Evolutionary conservation across 176 grass and related monocot genomes (phyloP).

Genomic region (Elymus sibiricus): DNA sequence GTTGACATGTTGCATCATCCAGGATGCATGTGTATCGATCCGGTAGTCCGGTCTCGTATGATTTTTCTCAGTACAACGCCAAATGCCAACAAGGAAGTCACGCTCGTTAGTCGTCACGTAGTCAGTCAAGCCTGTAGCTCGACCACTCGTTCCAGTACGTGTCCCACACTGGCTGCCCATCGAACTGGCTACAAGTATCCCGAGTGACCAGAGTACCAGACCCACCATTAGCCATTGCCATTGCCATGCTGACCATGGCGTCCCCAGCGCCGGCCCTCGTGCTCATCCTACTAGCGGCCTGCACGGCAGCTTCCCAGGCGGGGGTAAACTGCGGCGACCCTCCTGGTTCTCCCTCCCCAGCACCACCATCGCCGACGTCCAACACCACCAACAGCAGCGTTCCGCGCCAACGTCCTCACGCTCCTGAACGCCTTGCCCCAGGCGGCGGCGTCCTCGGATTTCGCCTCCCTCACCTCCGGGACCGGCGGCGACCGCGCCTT

Average conservation of each 20-base stretch:
- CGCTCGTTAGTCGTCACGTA: too few relatives aligned
- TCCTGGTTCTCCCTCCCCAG: not conserved
- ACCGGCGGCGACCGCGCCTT: not conserved
- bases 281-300: not conserved
- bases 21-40: too few relatives aligned
- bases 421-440: not conserved
- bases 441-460: conserved; percentile 25
- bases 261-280: not conserved
- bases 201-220: too few relatives aligned
- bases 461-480: conserved; percentile 14
- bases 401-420: not conserved
- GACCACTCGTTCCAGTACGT: too few relatives aligned
- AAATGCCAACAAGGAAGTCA: too few relatives aligned
- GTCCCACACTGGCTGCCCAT: too few relatives aligned
- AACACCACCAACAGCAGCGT: not conserved
- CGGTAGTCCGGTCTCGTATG: too few relatives aligned
- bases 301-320: not conserved
- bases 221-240: not conserved
- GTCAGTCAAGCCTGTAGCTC: too few relatives aligned
- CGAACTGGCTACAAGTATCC: too few relatives aligned
- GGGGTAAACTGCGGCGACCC: not conserved
- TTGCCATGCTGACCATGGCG: not conserved
- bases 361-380: not conserved
- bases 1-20: too few relatives aligned
- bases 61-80: too few relatives aligned